Evolutionary conservation across 257 asterid genomes (phyloP).

Genomic region (Oldenlandia corymbosa): DNA sequence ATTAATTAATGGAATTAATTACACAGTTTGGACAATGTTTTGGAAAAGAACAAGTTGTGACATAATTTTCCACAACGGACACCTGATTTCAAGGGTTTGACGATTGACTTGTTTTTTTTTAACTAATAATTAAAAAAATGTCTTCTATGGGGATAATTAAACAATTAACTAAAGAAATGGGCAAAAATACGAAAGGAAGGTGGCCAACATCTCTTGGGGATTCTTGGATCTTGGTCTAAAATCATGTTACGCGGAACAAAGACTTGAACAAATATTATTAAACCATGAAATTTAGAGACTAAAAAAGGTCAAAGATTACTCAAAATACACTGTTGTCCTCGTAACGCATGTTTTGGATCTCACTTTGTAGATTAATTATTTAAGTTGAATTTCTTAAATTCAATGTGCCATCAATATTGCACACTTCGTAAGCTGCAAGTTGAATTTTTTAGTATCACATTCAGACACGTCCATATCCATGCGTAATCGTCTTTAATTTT

Average conservation of each 20-base stretch:
- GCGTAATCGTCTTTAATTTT: too few relatives aligned
- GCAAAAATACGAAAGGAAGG: background rate
- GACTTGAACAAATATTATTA: background rate
- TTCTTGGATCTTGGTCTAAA: constrained; percentile 49
- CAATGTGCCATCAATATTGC: too few relatives aligned
- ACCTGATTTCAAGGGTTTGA: constrained; percentile 50
- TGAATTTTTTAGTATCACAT: too few relatives aligned
- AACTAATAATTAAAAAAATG: too few relatives aligned
- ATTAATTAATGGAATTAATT: too few relatives aligned
- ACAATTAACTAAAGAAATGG: background rate
- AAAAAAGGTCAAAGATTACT: too few relatives aligned
- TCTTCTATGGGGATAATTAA: background rate
- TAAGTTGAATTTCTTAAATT: too few relatives aligned
- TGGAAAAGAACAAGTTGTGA: background rate
- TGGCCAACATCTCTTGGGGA: constrained; percentile 26
- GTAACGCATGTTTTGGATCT: background rate
- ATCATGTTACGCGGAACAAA: background rate
- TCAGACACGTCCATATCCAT: too few relatives aligned
- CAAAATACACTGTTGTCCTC: constrained; percentile 20
- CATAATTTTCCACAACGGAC: constrained; percentile 27
- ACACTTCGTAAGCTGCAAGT: too few relatives aligned
- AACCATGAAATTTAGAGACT: constrained; percentile 28
- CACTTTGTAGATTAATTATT: too few relatives aligned
- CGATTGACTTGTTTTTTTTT: constrained; percentile 20
- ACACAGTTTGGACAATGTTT: background rate